These are phyloP conservation scores for Pythium sukuiense DNA, from an alignment of 352 stramenopile species.

Conservation along the genomic window DNA sequence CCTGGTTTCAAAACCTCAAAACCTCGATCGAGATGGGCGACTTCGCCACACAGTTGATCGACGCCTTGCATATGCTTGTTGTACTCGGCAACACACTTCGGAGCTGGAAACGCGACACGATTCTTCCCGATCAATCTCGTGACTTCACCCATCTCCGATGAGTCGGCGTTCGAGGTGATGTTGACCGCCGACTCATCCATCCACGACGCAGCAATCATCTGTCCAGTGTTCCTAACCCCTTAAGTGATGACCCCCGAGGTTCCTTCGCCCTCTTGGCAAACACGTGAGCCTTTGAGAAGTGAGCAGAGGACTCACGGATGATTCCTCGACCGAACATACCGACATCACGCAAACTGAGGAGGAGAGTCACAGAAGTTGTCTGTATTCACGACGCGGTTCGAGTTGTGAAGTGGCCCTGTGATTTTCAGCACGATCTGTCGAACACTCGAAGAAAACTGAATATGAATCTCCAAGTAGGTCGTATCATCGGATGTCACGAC, in stretches of 20 bases:
- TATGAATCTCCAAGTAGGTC: background rate
- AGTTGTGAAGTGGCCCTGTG: conserved; percentile 24
- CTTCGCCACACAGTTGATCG: conserved; percentile 10
- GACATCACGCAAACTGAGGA: conserved; percentile 23
- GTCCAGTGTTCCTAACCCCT: conserved; percentile 15
- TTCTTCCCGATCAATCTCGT: conserved; percentile 22
- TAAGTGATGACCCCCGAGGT: conserved; percentile 17
- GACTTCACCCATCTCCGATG: conserved; percentile 13
- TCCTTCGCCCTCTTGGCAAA: conserved; percentile 8
- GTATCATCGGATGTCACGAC: background rate
- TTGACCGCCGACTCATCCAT: conserved; percentile 28
- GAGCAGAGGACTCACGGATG: conserved; percentile 17
- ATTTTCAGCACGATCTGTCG: conserved; percentile 35
- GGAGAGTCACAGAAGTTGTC: conserved; percentile 37
- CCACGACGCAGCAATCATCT: conserved; percentile 33
- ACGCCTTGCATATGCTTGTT: conserved; percentile 40
- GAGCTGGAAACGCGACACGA: conserved; percentile 19
- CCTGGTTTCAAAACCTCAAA: too few species aligned
- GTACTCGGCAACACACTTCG: conserved; percentile 27
- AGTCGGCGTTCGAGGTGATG: conserved; percentile 32
- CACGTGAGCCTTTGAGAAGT: conserved; percentile 29
- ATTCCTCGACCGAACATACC: conserved; percentile 30
- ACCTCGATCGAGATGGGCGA: too few species aligned
- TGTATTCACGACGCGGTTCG: conserved; percentile 29
- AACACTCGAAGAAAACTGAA: conserved; percentile 16